These are phyloP conservation scores for Penicillium argentinense DNA, from an alignment of 495 filamentous ascomycete genomes.

Conservation along the genomic window DNA sequence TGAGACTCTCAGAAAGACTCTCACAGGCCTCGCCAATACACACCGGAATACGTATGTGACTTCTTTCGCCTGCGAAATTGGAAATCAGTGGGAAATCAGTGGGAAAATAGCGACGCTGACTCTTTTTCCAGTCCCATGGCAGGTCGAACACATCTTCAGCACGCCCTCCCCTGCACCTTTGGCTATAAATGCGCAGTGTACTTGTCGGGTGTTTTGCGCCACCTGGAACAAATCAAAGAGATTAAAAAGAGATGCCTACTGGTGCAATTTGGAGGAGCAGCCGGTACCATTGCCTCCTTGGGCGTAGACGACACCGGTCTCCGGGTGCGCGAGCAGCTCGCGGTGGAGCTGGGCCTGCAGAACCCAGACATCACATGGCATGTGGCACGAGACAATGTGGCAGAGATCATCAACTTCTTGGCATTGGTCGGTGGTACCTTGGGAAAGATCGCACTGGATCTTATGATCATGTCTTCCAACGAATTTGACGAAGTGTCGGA, in stretches of 20 bases:
- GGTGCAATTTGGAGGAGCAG: slow-evolving; percentile 41
- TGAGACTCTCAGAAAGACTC: too few relatives aligned
- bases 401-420: slow-evolving; percentile 45
- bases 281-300: slow-evolving; percentile 40
- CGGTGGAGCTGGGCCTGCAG: slow-evolving; percentile 28
- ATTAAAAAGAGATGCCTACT: slow-evolving; percentile 5
- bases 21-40: slow-evolving; percentile 29
- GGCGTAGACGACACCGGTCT: slow-evolving; percentile 20
- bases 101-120: too few relatives aligned
- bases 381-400: slow-evolving; percentile 41
- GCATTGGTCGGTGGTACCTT: slow-evolving; percentile 45
- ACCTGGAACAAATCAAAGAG: slow-evolving; percentile 2
- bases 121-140: slow-evolving; percentile 49
- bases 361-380: slow-evolving; percentile 44
- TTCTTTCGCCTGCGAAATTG: too few relatives aligned
- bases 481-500: slow-evolving; percentile 49
- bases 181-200: slow-evolving; percentile 11
- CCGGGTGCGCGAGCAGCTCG: slow-evolving; percentile 34
- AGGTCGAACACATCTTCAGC: slow-evolving; percentile 49
- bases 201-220: slow-evolving; percentile 3
- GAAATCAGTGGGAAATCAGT: too few relatives aligned
- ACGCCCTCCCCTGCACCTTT: slow-evolving; percentile 34
- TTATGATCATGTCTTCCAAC: slow-evolving; percentile 52
- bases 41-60: slow-evolving; percentile 25
- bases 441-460: slow-evolving; percentile 49